A percentile compares a stretch with the other conserved stretches of the same genome.
phyloP scores from a whole-genome alignment of 2,329 filamentous ascomycete genomes.

The Beauveria sp. region DNA sequence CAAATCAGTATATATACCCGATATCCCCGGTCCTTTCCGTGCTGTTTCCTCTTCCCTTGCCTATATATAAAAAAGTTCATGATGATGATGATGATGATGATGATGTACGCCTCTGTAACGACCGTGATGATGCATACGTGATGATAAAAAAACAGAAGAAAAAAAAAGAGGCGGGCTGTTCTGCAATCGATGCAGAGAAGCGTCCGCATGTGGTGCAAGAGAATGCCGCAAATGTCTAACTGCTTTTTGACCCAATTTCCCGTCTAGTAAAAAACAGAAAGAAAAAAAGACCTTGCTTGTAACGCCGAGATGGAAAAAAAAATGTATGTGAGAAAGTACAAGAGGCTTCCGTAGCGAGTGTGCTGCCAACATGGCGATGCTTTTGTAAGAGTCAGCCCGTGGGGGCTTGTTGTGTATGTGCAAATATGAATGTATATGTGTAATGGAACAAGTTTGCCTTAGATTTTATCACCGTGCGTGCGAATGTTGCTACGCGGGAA shows the following conservation, averaged over 20 bases:
- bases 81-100: background rate
- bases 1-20: background rate
- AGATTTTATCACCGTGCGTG: constrained; percentile 13
- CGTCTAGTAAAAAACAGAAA: constrained; percentile 4
- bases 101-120: constrained; percentile 7
- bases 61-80: background rate
- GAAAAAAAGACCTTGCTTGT: background rate
- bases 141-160: background rate
- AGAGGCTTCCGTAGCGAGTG: background rate
- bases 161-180: background rate
- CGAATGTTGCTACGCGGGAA: constrained; percentile 33
- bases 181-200: background rate
- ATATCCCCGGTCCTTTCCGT: background rate
- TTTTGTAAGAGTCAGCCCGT: background rate
- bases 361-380: background rate
- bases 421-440: background rate
- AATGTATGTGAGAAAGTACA: background rate
- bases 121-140: constrained; percentile 6
- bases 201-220: background rate
- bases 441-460: background rate
- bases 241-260: constrained; percentile 5
- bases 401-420: background rate
- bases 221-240: constrained; percentile 10
- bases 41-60: background rate
- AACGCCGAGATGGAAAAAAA: background rate